Evolutionary conservation across 176 grass and related monocot species (phyloP).

Genomic region (Rhynchospora tenuis): DNA sequence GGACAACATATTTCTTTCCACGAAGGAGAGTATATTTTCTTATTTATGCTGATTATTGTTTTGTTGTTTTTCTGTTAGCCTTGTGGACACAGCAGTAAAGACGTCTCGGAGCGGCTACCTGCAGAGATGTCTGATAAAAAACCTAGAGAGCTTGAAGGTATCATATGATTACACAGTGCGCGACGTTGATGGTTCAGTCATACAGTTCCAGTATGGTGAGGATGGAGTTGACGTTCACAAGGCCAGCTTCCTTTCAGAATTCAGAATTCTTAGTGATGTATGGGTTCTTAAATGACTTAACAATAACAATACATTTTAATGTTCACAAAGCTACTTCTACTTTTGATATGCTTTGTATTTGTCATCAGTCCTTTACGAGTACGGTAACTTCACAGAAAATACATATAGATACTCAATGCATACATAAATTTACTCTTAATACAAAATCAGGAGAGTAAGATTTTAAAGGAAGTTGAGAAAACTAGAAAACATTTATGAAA

Average conservation of each 20-base stretch:
- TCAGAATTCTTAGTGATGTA: conserved; percentile 66
- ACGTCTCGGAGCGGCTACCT: conserved; percentile 95
- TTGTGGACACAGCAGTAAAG: conserved; percentile 90
- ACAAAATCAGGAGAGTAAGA: not conserved
- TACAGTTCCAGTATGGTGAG: conserved; percentile 86
- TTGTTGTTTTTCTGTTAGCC: conserved; percentile 31
- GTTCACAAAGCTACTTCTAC: not conserved
- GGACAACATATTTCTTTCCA: not conserved
- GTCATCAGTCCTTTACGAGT: not conserved
- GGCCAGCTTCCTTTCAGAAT: conserved; percentile 60
- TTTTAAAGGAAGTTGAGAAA: not conserved
- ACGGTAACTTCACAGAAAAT: not conserved
- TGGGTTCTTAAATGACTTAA: conserved; percentile 25
- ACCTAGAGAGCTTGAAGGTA: conserved; percentile 74
- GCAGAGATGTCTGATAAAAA: conserved; percentile 94
- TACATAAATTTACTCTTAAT: not conserved
- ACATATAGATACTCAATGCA: not conserved
- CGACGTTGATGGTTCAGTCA: conserved; percentile 87
- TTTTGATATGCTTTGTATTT: not conserved
- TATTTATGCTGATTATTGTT: not conserved
- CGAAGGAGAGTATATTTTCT: not conserved
- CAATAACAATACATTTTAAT: not conserved
- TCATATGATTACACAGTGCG: conserved; percentile 85
- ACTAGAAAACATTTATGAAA: too few relatives aligned
- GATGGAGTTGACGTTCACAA: conserved; percentile 89